These are phyloP conservation scores for Malassezia nana DNA, from an alignment of 1,284 basidiomycete genomes.

Conservation along the genomic window DNA sequence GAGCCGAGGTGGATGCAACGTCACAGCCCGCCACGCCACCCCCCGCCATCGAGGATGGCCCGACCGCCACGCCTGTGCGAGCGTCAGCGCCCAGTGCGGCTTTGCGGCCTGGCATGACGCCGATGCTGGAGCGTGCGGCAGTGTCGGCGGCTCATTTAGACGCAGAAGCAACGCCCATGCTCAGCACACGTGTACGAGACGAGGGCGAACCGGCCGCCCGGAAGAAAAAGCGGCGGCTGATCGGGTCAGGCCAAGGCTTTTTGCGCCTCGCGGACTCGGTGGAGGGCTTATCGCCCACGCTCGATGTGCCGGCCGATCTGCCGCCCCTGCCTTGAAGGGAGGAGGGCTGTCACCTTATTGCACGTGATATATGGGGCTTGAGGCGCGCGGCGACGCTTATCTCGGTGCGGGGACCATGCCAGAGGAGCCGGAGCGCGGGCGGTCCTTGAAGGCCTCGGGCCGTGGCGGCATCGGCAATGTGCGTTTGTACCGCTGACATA, in stretches of 20 bases:
- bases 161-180: conserved; percentile 15
- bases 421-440: conserved; percentile 24
- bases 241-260: conserved; percentile 3
- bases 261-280: conserved; percentile 7
- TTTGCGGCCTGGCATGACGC: conserved; percentile 2
- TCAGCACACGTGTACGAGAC: conserved; percentile 1
- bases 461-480: conserved; percentile 42
- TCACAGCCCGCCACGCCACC: background rate
- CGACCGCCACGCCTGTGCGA: background rate
- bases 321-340: background rate
- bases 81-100: background rate
- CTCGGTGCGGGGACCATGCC: background rate
- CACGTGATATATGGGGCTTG: background rate
- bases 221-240: conserved; percentile 15
- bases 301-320: conserved; percentile 10
- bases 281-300: conserved; percentile 7
- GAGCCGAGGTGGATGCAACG: no score
- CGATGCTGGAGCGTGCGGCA: conserved; percentile 9
- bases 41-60: background rate
- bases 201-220: background rate
- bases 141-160: background rate
- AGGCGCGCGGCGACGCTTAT: background rate
- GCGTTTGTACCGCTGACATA: conserved; percentile 15
- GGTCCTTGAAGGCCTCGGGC: conserved; percentile 34
- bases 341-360: background rate